phyloP scores from a whole-genome alignment of 208 protist genomes.

The Acanthamoeba culbertsoni region DNA sequence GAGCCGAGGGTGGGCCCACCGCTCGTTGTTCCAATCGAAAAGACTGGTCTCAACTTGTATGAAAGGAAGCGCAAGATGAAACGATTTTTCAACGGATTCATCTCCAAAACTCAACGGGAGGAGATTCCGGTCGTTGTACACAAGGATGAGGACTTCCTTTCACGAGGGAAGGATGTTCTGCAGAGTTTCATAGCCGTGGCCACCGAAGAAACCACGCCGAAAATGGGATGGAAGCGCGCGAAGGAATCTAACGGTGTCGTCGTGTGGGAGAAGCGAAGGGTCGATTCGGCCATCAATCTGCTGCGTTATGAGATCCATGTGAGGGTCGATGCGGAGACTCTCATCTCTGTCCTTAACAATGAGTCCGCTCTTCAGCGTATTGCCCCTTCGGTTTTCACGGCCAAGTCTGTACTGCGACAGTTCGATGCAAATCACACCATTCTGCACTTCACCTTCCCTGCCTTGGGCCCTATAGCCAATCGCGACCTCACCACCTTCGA shows the following conservation, averaged over 20 bases:
- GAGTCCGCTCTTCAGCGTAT: neutral
- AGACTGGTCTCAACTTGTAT: no score
- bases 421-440: neutral
- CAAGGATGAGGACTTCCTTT: no score
- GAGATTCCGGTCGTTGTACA: neutral
- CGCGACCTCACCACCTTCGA: constrained; percentile 7
- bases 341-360: neutral
- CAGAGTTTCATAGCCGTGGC: neutral
- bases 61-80: neutral
- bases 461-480: neutral
- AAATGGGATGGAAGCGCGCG: neutral
- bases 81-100: constrained; percentile 3
- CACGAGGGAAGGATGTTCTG: neutral
- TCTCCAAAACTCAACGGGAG: neutral
- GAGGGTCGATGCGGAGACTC: neutral
- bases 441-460: neutral
- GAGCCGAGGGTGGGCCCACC: neutral
- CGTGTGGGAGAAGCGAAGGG: neutral
- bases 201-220: neutral
- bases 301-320: neutral
- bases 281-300: neutral
- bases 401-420: neutral
- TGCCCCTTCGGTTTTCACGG: neutral
- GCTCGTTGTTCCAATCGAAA: no score
- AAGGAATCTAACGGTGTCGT: neutral